Evolutionary conservation across 139 green algal genomes (phyloP), one percentile per base, ranked within the genome.

Genomic region (Yamagishiella unicocca): DNA sequence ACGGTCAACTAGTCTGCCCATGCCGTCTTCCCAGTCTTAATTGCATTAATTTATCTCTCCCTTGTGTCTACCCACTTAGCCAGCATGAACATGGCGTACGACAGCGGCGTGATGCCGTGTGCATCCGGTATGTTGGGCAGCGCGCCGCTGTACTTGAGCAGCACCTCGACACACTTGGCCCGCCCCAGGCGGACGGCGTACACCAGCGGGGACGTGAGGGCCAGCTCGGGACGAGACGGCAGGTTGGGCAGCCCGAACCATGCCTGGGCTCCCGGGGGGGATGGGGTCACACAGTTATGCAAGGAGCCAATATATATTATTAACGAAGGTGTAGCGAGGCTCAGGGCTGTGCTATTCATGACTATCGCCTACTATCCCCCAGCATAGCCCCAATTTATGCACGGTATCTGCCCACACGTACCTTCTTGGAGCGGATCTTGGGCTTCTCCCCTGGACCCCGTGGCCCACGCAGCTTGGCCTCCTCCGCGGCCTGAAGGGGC

Each of bases 61-160:
- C n/a, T n/a, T n/a, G n/a, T n/a, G n/a, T n/a, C n/a, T n/a, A n/a
- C n/a, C n/a, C n/a, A 88, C 79, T 82, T 88, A 1, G 61, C 29
- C 12, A 91, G 83, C 67, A 88, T 17, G 58, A 88, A 76, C 45
- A 92, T 55, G 17, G 89, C 89, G 79, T 92, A 92, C n/a, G 62
- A 33, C 6, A 88, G 22, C 6, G 89, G 83, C 12, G 76, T 87
- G n/a, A 53, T 1, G 17, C 89, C 83, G 45, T 79, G 82, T 1
- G 46, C 83, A 53, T 92, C 89, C 0, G 77, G 83, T 1, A 88
- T n/a, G 61, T 90, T 89, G 67, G 82, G 43, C 27, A 71, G 8
- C 27, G 24, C 43, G 12, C 17, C 42, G 73, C 19, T 55, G 54
- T 43, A 64, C 33, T 74, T 76, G 22, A 81, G 17, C 9, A 92